Evolutionary conservation across 768 basidiomycete species (phyloP).

Genomic region (Suillus luteus): DNA sequence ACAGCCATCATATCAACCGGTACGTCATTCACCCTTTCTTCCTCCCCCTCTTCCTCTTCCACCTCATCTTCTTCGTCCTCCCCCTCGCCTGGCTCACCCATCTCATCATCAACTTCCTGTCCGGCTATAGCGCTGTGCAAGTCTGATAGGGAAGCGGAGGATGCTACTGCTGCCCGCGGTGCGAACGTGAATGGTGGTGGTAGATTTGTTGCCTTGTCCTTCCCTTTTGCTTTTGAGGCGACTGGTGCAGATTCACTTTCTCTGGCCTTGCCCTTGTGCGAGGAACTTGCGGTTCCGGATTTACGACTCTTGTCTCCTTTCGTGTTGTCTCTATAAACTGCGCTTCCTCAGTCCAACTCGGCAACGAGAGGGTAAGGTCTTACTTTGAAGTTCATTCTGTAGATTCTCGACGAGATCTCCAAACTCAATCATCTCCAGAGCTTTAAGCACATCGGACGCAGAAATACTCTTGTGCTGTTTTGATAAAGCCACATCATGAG

Average conservation of each 20-base stretch:
- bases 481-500: constrained; percentile 84
- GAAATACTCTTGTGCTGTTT: constrained; percentile 89
- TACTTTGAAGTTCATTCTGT: constrained; percentile 65
- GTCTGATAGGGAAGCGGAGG: constrained; percentile 28
- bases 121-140: constrained; percentile 24
- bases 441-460: constrained; percentile 87
- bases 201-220: constrained; percentile 32
- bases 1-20: constrained; percentile 43
- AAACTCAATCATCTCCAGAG: constrained; percentile 77
- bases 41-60: constrained; percentile 31
- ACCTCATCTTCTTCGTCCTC: constrained; percentile 32
- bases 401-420: constrained; percentile 66
- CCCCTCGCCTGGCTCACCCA: constrained; percentile 38
- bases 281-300: constrained; percentile 25
- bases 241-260: constrained; percentile 36
- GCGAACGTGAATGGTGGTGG: constrained; percentile 33
- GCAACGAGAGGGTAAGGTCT: constrained; percentile 21
- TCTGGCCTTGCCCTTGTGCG: constrained; percentile 32
- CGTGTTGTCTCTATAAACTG: constrained; percentile 66
- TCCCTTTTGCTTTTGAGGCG: constrained; percentile 27
- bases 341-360: neutral
- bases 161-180: constrained; percentile 32
- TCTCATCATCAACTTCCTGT: constrained; percentile 30
- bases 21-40: constrained; percentile 43
- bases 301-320: constrained; percentile 60